Percentiles rank a stretch among this genome's conserved stretches.
phyloP scores from a whole-genome alignment of 2,329 filamentous ascomycete species.

The Sclerotinia glacialis region DNA sequence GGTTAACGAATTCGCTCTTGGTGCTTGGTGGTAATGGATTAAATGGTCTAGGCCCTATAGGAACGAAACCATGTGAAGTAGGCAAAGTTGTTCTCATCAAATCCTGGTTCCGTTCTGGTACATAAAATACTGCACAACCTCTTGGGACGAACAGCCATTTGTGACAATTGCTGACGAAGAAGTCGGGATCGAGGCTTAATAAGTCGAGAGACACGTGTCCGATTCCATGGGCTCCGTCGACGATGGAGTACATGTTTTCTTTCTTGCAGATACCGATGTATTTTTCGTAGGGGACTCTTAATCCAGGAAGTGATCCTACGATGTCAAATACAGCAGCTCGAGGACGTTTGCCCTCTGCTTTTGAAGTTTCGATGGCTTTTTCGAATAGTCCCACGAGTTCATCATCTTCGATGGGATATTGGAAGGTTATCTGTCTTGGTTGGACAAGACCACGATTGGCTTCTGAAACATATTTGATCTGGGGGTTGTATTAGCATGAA shows the following conservation, averaged over 20 bases:
- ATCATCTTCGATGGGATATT: constrained; percentile 68
- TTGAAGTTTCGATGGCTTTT: constrained; percentile 52
- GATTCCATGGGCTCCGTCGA: constrained; percentile 79
- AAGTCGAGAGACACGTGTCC: constrained; percentile 76
- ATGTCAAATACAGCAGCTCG: constrained; percentile 75
- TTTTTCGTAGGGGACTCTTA: constrained; percentile 73
- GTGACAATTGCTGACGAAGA: constrained; percentile 83
- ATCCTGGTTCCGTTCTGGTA: constrained; percentile 71
- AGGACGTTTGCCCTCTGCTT: constrained; percentile 57
- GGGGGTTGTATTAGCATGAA: background rate
- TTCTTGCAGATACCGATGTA: constrained; percentile 63
- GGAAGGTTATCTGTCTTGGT: constrained; percentile 55
- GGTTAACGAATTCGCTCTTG: constrained; percentile 58
- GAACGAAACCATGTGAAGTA: constrained; percentile 74
- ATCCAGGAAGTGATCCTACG: constrained; percentile 73
- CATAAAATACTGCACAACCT: constrained; percentile 77
- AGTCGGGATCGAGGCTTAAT: constrained; percentile 67
- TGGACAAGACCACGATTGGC: constrained; percentile 48
- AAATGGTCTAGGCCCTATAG: constrained; percentile 39
- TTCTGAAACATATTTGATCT: constrained; percentile 64
- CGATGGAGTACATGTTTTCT: constrained; percentile 64
- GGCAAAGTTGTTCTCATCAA: constrained; percentile 72
- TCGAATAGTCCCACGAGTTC: constrained; percentile 62
- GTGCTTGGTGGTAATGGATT: constrained; percentile 44
- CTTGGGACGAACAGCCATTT: constrained; percentile 87